These are phyloP conservation scores for Talaromyces amestolkiae DNA, from an alignment of 2,329 filamentous ascomycete genomes.

Conservation along the genomic window DNA sequence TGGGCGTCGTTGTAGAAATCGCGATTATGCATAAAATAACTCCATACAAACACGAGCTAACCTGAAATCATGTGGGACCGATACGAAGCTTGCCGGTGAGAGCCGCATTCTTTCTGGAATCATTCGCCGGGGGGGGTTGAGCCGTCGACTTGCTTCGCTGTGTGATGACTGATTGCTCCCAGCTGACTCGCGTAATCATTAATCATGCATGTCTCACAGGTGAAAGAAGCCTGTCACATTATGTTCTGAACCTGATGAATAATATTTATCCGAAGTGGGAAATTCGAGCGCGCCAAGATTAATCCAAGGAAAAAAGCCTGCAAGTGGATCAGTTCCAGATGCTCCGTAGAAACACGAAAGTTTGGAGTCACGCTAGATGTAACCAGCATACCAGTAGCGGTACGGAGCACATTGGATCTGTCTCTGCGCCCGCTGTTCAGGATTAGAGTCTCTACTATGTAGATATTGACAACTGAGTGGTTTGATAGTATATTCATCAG, in stretches of 20 bases:
- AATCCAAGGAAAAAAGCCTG: neutral
- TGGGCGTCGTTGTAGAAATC: neutral
- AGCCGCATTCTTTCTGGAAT: constrained; percentile 7
- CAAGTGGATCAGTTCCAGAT: neutral
- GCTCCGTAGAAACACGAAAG: neutral
- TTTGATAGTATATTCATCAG: neutral
- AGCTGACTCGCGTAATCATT: neutral
- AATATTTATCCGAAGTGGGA: neutral
- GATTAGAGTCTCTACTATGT: neutral
- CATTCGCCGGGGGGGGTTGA: neutral
- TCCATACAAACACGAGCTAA: neutral
- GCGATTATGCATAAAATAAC: neutral
- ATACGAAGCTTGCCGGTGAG: neutral
- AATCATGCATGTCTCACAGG: constrained; percentile 7
- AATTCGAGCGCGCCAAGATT: neutral
- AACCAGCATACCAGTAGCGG: neutral
- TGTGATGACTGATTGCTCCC: neutral
- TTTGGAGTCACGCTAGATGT: neutral
- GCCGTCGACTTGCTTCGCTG: neutral
- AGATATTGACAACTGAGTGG: neutral
- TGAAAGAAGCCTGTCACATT: neutral
- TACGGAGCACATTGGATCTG: neutral
- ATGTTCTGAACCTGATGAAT: neutral
- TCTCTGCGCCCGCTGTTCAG: neutral
- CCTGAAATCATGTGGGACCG: neutral